phyloP scores from a whole-genome alignment of 1,139 yeast genomes.

The Protomyces pachydermus region DNA sequence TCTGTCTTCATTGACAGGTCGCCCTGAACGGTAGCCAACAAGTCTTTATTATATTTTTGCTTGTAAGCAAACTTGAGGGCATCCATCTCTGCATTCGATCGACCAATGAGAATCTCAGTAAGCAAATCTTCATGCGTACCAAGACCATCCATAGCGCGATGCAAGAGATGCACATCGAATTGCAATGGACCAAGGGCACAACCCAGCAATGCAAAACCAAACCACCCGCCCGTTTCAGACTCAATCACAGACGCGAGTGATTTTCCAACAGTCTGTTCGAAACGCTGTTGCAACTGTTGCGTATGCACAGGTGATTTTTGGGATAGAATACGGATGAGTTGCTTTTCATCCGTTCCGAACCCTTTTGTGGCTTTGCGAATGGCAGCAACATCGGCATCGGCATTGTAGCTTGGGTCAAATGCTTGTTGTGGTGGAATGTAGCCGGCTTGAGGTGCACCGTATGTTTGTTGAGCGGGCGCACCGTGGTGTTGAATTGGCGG shows the following conservation, averaged over 20 bases:
- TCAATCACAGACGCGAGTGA: constrained; percentile 31
- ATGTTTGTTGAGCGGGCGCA: constrained; percentile 7
- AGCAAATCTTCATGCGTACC: constrained; percentile 34
- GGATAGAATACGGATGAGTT: constrained; percentile 30
- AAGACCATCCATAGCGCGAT: constrained; percentile 32
- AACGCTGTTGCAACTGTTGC: constrained; percentile 30
- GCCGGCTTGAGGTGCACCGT: not conserved
- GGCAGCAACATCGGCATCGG: constrained; percentile 30
- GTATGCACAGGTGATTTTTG: constrained; percentile 31
- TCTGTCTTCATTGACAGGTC: constrained; percentile 34
- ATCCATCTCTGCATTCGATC: constrained; percentile 33
- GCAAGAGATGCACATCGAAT: constrained; percentile 32
- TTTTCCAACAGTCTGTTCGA: constrained; percentile 31
- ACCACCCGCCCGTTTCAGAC: constrained; percentile 32
- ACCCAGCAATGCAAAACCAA: constrained; percentile 31
- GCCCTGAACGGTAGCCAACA: constrained; percentile 31
- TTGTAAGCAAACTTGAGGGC: constrained; percentile 33
- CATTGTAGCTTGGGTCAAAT: constrained; percentile 36
- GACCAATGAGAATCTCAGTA: constrained; percentile 32
- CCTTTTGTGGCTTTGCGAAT: constrained; percentile 34
- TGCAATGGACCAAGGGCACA: constrained; percentile 33
- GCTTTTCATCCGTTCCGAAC: constrained; percentile 34
- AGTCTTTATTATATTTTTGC: constrained; percentile 28
- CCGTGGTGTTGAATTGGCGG: constrained; percentile 7
- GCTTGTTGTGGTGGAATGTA: constrained; percentile 25